Percentiles rank a stretch among this genome's conserved stretches.
Evolutionary conservation across 768 basidiomycete genomes (phyloP).

Genomic region (Phanerodontia chrysosporium): DNA sequence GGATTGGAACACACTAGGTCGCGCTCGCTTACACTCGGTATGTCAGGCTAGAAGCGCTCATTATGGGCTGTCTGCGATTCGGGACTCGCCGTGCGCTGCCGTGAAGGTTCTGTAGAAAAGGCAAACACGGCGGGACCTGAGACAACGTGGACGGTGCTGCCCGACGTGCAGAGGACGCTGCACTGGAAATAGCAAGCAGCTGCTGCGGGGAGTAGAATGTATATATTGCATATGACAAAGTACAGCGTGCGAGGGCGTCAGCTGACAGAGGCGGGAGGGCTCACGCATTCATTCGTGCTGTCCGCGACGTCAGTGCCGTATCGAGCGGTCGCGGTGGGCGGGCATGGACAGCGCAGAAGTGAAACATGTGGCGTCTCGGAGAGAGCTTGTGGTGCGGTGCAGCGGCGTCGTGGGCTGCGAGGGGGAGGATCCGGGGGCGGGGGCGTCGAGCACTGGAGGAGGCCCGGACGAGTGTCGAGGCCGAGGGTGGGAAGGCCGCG

Average conservation of each 20-base stretch:
- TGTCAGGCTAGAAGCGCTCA: not conserved
- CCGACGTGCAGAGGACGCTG: not conserved
- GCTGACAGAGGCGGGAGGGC: not conserved
- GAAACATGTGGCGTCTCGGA: slow-evolving; percentile 2
- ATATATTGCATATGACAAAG: too few species aligned
- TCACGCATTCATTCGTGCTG: not conserved
- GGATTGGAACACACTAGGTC: not conserved
- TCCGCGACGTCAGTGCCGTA: not conserved
- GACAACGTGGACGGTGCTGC: not conserved
- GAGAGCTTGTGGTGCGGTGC: not conserved
- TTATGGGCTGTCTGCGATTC: not conserved
- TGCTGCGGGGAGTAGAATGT: too few species aligned
- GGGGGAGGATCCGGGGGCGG: not conserved
- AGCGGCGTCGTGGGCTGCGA: not conserved
- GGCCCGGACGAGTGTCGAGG: too few species aligned
- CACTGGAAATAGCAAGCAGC: too few species aligned
- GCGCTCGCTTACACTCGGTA: not conserved
- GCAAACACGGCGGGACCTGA: not conserved
- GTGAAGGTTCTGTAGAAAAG: not conserved
- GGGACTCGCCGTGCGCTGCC: not conserved
- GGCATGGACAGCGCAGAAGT: not conserved
- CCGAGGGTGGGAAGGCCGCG: not conserved
- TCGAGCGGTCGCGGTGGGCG: not conserved
- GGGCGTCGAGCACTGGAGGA: not conserved
- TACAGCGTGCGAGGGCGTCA: not conserved